Conservation (phyloP, 2,329 filamentous ascomycete genomes). For the Sclerotinia borealis region DNA sequence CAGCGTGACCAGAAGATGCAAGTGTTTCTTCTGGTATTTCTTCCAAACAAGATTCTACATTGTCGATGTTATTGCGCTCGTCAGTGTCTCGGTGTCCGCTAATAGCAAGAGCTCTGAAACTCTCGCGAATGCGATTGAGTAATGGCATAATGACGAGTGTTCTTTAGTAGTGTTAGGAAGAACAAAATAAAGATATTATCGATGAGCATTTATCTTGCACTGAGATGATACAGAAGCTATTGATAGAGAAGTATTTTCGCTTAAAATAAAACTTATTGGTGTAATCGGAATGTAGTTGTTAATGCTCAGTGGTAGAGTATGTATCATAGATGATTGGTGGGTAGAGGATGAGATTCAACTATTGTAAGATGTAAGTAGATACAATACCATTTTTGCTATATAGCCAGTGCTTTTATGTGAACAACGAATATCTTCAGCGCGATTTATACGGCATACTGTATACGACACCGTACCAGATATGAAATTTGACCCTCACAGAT, state of each 20-base stretch:
- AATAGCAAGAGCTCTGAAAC: not conserved
- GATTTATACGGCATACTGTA: not conserved
- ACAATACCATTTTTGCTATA: not conserved
- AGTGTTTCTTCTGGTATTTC: not conserved
- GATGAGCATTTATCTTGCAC: no score
- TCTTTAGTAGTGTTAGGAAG: not conserved
- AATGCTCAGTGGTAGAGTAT: not conserved
- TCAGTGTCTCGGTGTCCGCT: not conserved
- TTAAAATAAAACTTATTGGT: not conserved
- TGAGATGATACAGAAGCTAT: not conserved
- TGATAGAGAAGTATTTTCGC: not conserved
- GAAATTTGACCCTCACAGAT: not conserved
- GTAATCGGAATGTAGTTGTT: not conserved
- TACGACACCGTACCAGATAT: not conserved
- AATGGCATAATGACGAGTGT: not conserved
- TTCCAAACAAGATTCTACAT: not conserved
- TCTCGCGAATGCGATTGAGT: not conserved
- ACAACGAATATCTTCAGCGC: no score
- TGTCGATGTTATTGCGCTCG: not conserved
- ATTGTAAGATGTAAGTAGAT: not conserved
- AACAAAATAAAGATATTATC: no score
- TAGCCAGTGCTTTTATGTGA: accelerated
- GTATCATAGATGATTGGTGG: not conserved
- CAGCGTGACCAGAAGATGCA: accelerated
- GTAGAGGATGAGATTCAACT: not conserved